Evolutionary conservation across 768 basidiomycete genomes (phyloP), one percentile per base, ranked within the genome.

Genomic region (Boletellus sp.): DNA sequence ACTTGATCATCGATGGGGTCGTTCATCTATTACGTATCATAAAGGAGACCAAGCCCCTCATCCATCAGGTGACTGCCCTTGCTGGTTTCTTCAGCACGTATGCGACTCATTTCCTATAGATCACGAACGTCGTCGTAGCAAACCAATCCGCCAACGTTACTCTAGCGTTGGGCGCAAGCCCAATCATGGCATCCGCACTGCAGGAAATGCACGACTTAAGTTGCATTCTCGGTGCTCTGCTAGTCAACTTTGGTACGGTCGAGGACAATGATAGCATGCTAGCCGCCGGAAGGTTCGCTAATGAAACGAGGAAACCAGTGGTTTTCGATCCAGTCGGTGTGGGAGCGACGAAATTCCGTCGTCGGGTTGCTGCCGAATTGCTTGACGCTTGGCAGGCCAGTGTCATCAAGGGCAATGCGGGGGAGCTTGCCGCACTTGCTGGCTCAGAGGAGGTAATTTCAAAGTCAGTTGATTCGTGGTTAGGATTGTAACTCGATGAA

Each of bases 391-490:
- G 87, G 81, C 92, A 94, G 67, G 83, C 86, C 11, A 85, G 87
- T 16, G 87, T 95, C 19, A 94, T 97, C 69, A 97, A 97, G 69
- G 94, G 94, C 4, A 96, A 97, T 61, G 87, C 91, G 0, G 90
- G 80, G 15, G 94, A 97, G 70, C 82, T 97, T 19, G 91, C 84
- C 0, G 78, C 87, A 0, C 65, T 95, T 10, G 80, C 84, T 2
- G 78, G 84, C n/a, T 88, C 87, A 0, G 66, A 66, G 13, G 94
- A 94, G 74, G 93, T 88, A 39, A 15, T 54, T 49, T 34, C 19
- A 24, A 20, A 22, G 16, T 45, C 36, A 7, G 22, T 47, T 23
- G 15, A 12, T 50, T 10, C 35, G 9, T 51, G 12, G 23, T 40
- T 12, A 15, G 13, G 26, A 37, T 35, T 20, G 43, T 10, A 10